Conservation (phyloP, 129 eudicot genomes). For the Tagetes patula region DNA sequence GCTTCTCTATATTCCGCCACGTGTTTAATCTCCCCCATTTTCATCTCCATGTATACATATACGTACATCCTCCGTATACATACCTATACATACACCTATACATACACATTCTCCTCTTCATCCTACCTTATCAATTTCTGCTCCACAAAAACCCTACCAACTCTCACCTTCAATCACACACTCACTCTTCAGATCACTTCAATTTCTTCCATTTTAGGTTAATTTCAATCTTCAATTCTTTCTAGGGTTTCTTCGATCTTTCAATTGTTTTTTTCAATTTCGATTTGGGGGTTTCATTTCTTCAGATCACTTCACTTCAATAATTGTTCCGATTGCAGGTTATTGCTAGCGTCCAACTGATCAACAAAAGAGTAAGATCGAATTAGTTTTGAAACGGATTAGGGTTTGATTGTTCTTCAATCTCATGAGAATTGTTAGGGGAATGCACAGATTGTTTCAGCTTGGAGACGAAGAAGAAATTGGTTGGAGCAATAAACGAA, state of each 20-base stretch:
- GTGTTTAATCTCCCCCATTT: slow-evolving; percentile 28
- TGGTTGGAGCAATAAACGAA: slow-evolving; percentile 45
- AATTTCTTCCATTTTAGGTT: slow-evolving; percentile 3
- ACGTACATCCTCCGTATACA: not conserved
- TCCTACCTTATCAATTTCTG: slow-evolving; percentile 31
- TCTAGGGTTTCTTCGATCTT: slow-evolving; percentile 12
- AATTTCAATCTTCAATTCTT: slow-evolving; percentile 13
- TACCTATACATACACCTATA: not conserved
- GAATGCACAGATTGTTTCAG: slow-evolving; percentile 87
- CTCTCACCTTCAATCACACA: slow-evolving; percentile 20
- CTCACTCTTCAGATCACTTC: slow-evolving; percentile 24
- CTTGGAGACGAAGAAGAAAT: slow-evolving; percentile 47
- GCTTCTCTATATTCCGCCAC: slow-evolving; percentile 28
- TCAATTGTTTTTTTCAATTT: not conserved
- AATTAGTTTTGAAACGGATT: slow-evolving; percentile 32
- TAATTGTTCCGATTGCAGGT: slow-evolving; percentile 43
- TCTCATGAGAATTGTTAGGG: slow-evolving; percentile 99
- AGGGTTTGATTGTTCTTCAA: slow-evolving; percentile 49
- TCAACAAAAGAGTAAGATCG: slow-evolving; percentile 24
- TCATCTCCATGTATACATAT: slow-evolving; percentile 20
- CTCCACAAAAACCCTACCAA: slow-evolving; percentile 62
- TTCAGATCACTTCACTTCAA: not conserved
- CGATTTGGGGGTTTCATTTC: not conserved
- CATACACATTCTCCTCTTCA: slow-evolving; percentile 29
- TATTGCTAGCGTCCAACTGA: slow-evolving; percentile 24